Base-by-base conservation (phyloP, 2,329 filamentous ascomycete genomes). In the Pyrenochaeta sp. region DNA sequence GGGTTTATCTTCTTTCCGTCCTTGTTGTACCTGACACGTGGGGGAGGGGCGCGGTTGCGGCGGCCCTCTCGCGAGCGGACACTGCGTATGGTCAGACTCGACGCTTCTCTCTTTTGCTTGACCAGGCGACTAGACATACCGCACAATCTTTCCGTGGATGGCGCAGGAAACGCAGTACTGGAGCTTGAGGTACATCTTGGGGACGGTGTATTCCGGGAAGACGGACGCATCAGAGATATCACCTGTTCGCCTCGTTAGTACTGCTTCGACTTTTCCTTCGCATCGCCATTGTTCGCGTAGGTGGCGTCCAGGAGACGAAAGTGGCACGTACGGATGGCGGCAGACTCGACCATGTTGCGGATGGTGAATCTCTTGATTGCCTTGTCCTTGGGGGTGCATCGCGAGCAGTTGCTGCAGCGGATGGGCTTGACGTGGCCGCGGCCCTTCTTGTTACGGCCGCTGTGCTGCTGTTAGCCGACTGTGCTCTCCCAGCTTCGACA, bases 171-270 rank as follows among this genome's bases (percentile, higher is more conserved):
- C 94, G 80, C 94, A 99, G 90, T 99, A 99, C 85, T 99, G 94
- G 78, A 99, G 88, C 89, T 99, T 99, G 82, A 99, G 85, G 90
- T 99, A 99, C 95, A 99, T 99, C 90, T 99, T 99, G 81, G 94
- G 94, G 74, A 99, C 93, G 69, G 91, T 92, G 86, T 99, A 99
- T 84, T 99, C 94, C 73, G 89, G 79, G 82, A 97, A 99, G 80
- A 99, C 94, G 74, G 94, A 97, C 74, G 95, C 94, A 78, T 99
- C 94, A 66, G 92, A 96, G 83, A 99, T 99, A 90, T 99, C 94
- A 91, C 94, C 94, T 97, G 73, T 45, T 46, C 43, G 38, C 17
- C 21, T 35, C 48, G 55, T 69, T 51, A 65, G 60, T 44, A 31
- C 28, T 41, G 57, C 26, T 51, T 37, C 35, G 34, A 31, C 42